Evolutionary conservation across 1,284 basidiomycete species (phyloP).

Genomic region (Leccinum holopus): DNA sequence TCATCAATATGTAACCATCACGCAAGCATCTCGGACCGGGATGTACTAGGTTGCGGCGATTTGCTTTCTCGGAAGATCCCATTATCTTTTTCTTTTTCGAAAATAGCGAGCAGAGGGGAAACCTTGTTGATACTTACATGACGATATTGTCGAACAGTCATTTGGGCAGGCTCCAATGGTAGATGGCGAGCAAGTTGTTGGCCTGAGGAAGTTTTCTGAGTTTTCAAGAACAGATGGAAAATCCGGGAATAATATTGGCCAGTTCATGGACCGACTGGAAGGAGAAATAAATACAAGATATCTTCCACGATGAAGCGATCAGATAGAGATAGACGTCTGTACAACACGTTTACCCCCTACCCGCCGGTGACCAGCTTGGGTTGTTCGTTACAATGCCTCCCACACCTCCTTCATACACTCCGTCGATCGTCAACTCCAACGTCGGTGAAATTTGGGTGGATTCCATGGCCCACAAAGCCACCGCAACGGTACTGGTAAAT

Average conservation of each 20-base stretch:
- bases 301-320: not conserved
- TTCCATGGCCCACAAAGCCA: slow-evolving; percentile 70
- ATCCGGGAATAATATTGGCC: not conserved
- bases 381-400: slow-evolving; percentile 57
- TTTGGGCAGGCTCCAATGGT: too few species aligned
- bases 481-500: slow-evolving; percentile 60
- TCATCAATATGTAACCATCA: too few species aligned
- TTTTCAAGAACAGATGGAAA: not conserved
- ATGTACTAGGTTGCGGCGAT: too few species aligned
- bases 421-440: slow-evolving; percentile 56
- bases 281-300: not conserved
- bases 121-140: too few species aligned
- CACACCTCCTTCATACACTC: slow-evolving; percentile 63
- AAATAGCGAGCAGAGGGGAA: too few species aligned
- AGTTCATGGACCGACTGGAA: not conserved
- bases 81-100: too few species aligned
- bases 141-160: too few species aligned
- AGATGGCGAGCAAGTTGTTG: too few species aligned
- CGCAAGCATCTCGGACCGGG: too few species aligned
- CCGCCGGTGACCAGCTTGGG: slow-evolving; percentile 51
- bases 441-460: slow-evolving; percentile 48
- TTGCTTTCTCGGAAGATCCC: too few species aligned
- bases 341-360: slow-evolving; percentile 29
- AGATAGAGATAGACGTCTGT: not conserved
- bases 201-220: not conserved